Evolutionary conservation across 2,329 filamentous ascomycete species (phyloP), one percentile per base, ranked within the genome.

Genomic region (Colletotrichum tropicicola): DNA sequence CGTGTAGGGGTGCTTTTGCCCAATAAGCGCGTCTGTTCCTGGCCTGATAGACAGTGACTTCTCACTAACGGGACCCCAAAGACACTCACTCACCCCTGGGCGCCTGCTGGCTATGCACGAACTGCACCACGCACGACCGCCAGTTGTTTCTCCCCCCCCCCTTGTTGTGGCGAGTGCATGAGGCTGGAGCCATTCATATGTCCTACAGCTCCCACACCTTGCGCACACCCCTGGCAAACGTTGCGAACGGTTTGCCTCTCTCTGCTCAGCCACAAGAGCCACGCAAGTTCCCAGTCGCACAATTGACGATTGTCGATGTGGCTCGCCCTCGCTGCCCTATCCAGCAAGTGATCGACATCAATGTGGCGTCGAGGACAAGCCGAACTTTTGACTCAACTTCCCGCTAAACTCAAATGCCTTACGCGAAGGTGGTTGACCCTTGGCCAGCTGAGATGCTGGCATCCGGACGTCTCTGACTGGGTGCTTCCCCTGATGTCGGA

Each of bases 31-130:
- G n/a, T 13, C 35, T 13, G 43, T 27, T 53, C 17, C 28, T 49
- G 49, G 43, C 49, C 32, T 57, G 66, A 68, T 68, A 67, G 66
- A 68, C 23, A 67, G 66, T 68, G 66, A 68, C 66, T 60, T 68
- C 47, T 44, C 45, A 41, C 52, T 53, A 63, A 52, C 32, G 48
- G 37, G 52, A 66, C 63, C 30, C 63, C 57, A 52, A 23, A 59
- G 30, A 17, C 54, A 44, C 39, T 32, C 39, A 19, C 43, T 37
- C 51, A 57, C 56, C 55, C 48, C 49, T 30, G 21, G 53, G 52
- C 30, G 45, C 32, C 28, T 56, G 47, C 23, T n/a, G 47, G n/a
- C 57, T 19, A 55, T 60, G 48, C 48, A 61, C 15, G 32, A 49
- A 37, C 48, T 19, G 32, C 19, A 53, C 35, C 21, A 37, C 57